Conservation (phyloP, 2,329 filamentous ascomycete genomes). For the Colletotrichum euphorbiae region DNA sequence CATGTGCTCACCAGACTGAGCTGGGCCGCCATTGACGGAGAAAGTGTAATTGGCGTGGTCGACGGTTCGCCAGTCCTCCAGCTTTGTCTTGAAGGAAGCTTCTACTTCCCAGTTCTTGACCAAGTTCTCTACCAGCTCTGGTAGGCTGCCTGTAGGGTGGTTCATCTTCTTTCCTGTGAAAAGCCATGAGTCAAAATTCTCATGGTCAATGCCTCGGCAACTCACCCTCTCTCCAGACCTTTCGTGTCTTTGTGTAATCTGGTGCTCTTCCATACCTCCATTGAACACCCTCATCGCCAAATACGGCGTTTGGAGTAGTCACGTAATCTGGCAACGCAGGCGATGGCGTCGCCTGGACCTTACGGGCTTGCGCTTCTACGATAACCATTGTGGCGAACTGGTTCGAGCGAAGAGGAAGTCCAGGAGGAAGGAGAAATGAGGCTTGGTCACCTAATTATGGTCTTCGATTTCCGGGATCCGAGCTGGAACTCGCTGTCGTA, state of each 20-base stretch:
- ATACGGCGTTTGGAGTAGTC: constrained; percentile 32
- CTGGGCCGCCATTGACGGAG: constrained; percentile 70
- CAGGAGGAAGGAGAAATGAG: not conserved
- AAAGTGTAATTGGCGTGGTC: constrained; percentile 70
- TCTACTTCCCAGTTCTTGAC: constrained; percentile 82
- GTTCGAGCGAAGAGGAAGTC: not conserved
- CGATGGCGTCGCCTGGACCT: constrained; percentile 8
- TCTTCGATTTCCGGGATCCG: not conserved
- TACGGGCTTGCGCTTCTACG: constrained; percentile 23
- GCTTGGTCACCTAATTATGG: constrained; percentile 17
- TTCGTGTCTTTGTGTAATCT: constrained; percentile 73
- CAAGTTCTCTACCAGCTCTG: constrained; percentile 73
- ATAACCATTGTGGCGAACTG: constrained; percentile 25
- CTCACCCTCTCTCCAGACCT: constrained; percentile 69
- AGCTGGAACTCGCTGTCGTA: constrained; percentile 1
- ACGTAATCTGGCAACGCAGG: constrained; percentile 28
- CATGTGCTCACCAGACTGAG: constrained; percentile 72
- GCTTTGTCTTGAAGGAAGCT: constrained; percentile 72
- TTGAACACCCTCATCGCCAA: constrained; percentile 27
- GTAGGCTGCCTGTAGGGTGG: constrained; percentile 67
- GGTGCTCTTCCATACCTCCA: constrained; percentile 50
- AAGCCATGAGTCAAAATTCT: not conserved
- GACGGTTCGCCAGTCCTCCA: constrained; percentile 74
- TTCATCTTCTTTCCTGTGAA: constrained; percentile 66
- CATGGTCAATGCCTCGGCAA: constrained; percentile 17